phyloP scores from a whole-genome alignment of 805 yeast species.

The Dipodascus albidus region DNA sequence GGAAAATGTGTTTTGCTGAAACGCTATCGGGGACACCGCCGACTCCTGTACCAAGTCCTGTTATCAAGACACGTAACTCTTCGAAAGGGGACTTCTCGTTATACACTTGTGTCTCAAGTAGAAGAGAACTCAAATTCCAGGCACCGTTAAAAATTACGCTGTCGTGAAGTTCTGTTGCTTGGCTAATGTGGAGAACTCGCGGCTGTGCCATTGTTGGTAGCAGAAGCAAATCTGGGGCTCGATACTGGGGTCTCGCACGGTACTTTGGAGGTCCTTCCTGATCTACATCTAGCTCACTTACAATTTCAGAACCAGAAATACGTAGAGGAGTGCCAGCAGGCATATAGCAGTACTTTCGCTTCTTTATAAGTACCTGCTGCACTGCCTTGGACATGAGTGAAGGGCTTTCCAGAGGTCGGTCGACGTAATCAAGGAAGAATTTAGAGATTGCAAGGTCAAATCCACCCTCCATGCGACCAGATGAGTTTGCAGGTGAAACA shows the following conservation, averaged over 20 bases:
- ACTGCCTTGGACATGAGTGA: slow-evolving; percentile 9
- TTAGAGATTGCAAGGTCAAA: slow-evolving; percentile 32
- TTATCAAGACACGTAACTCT: slow-evolving; percentile 23
- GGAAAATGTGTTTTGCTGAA: slow-evolving; percentile 27
- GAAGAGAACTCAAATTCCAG: slow-evolving; percentile 26
- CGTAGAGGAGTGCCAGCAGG: slow-evolving; percentile 24
- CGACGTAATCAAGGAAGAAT: slow-evolving; percentile 14
- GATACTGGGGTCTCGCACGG: neutral
- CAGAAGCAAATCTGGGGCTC: slow-evolving; percentile 5
- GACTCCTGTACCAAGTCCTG: slow-evolving; percentile 33
- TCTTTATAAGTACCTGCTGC: slow-evolving; percentile 7
- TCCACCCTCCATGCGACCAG: slow-evolving; percentile 42
- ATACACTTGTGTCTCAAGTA: slow-evolving; percentile 9
- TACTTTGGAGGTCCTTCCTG: slow-evolving; percentile 4
- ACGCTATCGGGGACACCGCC: slow-evolving; percentile 25
- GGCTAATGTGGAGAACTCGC: slow-evolving; percentile 15
- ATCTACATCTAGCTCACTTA: neutral
- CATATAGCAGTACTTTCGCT: slow-evolving; percentile 22
- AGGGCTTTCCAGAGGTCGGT: slow-evolving; percentile 13
- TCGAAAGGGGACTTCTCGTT: neutral
- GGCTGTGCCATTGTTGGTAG: slow-evolving; percentile 22
- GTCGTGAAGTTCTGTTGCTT: neutral
- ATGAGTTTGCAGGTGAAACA: slow-evolving; percentile 42
- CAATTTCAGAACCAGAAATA: slow-evolving; percentile 19
- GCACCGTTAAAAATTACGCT: slow-evolving; percentile 27